These are phyloP conservation scores for Amniculicola lignicola DNA, from an alignment of 495 filamentous ascomycete species.

Conservation along the genomic window DNA sequence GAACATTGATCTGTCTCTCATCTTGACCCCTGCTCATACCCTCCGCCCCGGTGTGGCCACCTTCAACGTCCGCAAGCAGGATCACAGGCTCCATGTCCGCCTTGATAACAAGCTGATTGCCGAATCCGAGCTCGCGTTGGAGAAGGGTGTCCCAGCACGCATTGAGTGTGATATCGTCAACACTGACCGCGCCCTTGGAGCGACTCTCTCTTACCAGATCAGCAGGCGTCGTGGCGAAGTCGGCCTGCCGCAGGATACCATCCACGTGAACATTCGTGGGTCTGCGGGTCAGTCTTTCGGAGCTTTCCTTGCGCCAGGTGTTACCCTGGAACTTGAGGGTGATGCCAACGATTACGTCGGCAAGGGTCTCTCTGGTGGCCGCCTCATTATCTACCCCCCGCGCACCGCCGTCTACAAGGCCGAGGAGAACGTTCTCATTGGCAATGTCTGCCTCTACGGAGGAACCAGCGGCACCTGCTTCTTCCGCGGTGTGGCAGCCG, in stretches of 20 bases:
- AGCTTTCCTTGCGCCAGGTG: constrained; percentile 89
- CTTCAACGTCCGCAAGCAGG: constrained; percentile 98
- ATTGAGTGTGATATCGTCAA: constrained; percentile 99
- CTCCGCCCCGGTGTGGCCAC: constrained; percentile 95
- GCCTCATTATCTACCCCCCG: constrained; percentile 94
- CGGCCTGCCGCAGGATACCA: constrained; percentile 88
- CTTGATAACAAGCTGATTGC: constrained; percentile 98
- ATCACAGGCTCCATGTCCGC: constrained; percentile 88
- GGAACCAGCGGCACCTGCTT: constrained; percentile 90
- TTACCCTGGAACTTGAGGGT: constrained; percentile 95
- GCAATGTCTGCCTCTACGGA: constrained; percentile 97
- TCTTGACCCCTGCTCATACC: constrained; percentile 93
- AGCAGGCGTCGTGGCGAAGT: constrained; percentile 88
- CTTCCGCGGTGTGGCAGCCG: constrained; percentile 96
- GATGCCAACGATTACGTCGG: constrained; percentile 98
- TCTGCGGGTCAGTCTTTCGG: constrained; percentile 98
- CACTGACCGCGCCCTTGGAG: constrained; percentile 92
- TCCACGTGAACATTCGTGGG: constrained; percentile 97
- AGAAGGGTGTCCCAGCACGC: constrained; percentile 90
- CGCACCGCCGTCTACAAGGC: constrained; percentile 92
- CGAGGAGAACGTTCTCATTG: constrained; percentile 95
- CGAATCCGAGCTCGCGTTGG: constrained; percentile 92
- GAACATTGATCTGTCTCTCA: constrained; percentile 92
- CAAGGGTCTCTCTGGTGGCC: constrained; percentile 93
- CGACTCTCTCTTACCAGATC: constrained; percentile 95